Evolutionary conservation across 495 filamentous ascomycete species (phyloP), one percentile per base, ranked within the genome.

Genomic region (Penicillium cosmopolitanum): DNA sequence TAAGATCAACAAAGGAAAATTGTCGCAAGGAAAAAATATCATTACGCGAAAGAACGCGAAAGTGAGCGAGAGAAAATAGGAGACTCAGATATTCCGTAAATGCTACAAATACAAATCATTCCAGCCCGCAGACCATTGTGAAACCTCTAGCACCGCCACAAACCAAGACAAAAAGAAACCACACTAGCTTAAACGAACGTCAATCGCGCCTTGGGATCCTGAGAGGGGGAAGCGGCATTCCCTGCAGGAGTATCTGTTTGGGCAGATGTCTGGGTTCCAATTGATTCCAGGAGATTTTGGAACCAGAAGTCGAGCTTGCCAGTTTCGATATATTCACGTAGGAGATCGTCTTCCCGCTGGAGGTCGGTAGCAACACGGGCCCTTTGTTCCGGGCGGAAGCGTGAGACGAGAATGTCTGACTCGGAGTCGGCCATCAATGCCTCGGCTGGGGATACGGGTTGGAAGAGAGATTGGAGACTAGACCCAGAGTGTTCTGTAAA

Each of bases 271-370:
- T 51, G 46, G 31, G 61, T 58, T 36, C 59, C 56, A 23, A 66
- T 56, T 19, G 62, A 71, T 16, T 67, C 73, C 23, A 76, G 56
- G 25, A 84, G 74, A 53, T 82, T 78, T 52, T 80, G 80, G 51
- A 79, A 83, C 86, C 87, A 88, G 51, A 83, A 78, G 8, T 83
- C 85, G 25, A 90, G 74, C 36, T 84, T 79, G 15, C 84, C 78
- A 62, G 80, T 79, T 48, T 88, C 83, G 16, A 91, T 74, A 57
- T 78, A 80, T 25, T 74, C 66, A 10, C 70, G 65, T 16, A 90
- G 73, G 25, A 74, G 69, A 31, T 68, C 68, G 65, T 85, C 80
- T 62, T 91, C 88, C 58, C 70, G 76, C 38, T 77, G 61, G 33
- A 83, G 63, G 56, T 85, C 87, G 76, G 80, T 60, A 58, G 74